phyloP scores from a whole-genome alignment of 1,139 yeast species.

The Blastobotrys arbuscula region DNA sequence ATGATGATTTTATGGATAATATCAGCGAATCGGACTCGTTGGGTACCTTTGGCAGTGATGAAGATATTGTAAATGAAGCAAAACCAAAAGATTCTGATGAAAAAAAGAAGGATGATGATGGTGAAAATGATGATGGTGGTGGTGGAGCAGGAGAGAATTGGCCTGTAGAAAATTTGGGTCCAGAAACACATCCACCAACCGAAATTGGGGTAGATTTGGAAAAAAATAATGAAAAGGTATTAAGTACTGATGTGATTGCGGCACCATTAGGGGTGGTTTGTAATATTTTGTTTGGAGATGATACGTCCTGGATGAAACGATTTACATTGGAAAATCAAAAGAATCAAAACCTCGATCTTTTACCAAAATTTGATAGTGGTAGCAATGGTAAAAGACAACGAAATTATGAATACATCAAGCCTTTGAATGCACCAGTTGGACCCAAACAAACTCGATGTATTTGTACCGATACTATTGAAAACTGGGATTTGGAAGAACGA shows the following conservation, averaged over 20 bases:
- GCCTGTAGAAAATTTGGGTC: conserved; percentile 43
- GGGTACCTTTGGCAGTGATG: conserved; percentile 16
- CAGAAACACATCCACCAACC: conserved; percentile 53
- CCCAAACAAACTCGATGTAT: conserved; percentile 90
- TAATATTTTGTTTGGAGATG: conserved; percentile 66
- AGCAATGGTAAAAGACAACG: conserved; percentile 42
- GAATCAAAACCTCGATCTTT: conserved; percentile 59
- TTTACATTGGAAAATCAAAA: conserved; percentile 60
- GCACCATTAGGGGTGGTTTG: conserved; percentile 84
- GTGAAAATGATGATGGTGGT: neutral
- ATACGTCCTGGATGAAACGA: conserved; percentile 50
- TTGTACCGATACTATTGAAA: conserved; percentile 65
- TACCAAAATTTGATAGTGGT: conserved; percentile 44
- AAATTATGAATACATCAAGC: conserved; percentile 68
- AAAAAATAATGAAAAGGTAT: conserved; percentile 52
- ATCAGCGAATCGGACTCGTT: conserved; percentile 12
- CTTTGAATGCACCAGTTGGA: conserved; percentile 77
- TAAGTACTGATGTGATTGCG: conserved; percentile 53
- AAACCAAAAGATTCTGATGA: neutral
- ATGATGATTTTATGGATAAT: neutral
- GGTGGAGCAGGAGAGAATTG: conserved; percentile 21
- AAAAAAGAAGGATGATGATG: conserved; percentile 1
- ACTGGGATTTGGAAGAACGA: conserved; percentile 52
- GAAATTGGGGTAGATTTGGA: conserved; percentile 46
- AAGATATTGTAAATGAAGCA: conserved; percentile 1